phyloP scores from a whole-genome alignment of 345 rosid genomes.

The Arabis alpina region DNA sequence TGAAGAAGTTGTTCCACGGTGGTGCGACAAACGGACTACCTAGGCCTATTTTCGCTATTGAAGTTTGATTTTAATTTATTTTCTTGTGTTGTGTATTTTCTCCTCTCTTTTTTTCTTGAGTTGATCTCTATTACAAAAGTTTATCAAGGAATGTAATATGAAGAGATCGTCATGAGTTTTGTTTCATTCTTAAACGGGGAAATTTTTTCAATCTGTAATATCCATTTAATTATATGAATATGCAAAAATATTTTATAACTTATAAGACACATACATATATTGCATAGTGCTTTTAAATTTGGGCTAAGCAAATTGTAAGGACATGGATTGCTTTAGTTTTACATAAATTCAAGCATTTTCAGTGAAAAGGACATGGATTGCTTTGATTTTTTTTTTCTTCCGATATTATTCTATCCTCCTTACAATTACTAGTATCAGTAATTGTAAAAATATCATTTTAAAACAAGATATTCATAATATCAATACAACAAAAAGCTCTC shows the following conservation, averaged over 20 bases:
- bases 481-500: too few species aligned
- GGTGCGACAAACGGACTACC: conserved; percentile 47
- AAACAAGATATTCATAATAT: too few species aligned
- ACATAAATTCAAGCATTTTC: background rate
- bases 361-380: background rate
- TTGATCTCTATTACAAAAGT: conserved; percentile 27
- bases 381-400: background rate
- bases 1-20: conserved; percentile 38
- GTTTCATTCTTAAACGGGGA: conserved; percentile 1
- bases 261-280: background rate
- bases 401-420: too few species aligned
- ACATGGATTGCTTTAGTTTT: background rate
- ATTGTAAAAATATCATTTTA: too few species aligned
- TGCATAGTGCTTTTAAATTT: background rate
- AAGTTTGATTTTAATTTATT: conserved; percentile 29
- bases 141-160: conserved; percentile 30
- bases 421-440: too few species aligned
- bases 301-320: background rate
- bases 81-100: conserved; percentile 16
- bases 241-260: background rate
- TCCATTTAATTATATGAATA: background rate
- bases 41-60: conserved; percentile 43
- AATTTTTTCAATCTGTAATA: background rate
- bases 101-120: conserved; percentile 8
- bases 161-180: conserved; percentile 34